Evolutionary conservation across 2,329 filamentous ascomycete species (phyloP), one percentile per base, ranked within the genome.

Genomic region (Colletotrichum tanaceti): DNA sequence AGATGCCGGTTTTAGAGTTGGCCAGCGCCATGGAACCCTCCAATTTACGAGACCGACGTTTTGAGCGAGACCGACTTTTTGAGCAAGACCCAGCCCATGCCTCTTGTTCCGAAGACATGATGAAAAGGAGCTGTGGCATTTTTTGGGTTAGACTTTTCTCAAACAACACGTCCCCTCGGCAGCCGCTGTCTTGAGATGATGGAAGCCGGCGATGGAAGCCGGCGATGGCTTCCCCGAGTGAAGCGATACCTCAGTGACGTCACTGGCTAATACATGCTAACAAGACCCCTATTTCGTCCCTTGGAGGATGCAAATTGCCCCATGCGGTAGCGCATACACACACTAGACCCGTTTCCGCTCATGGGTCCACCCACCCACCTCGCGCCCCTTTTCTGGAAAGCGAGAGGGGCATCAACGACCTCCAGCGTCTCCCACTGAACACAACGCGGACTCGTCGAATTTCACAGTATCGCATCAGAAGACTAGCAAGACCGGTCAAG

Each of bases 361-460:
- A 1, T 3, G 16, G 28, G 10, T 20, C 39, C 59, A 13, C 47
- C 20, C 24, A 4, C 2, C 2, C 24, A 3, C 16, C 7, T 38
- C 39, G 47, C 49, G 44, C 54, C 35, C 59, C 59, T 9, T 16
- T 32, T 41, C 54, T 11, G 59, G 22, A 62, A 62, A 16, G 22
- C 59, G 47, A 54, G 39, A 24, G n/a, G n/a, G n/a, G n/a, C n/a
- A n/a, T n/a, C n/a, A 32, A 32, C 11, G 43, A 13, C 43, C 24
- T 54, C 14, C 38, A 13, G 6, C n/a, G 9, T 39, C 20, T 41
- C 24, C 11, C 14, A 28, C 18, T 13, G 11, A n/a, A 14, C 7
- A 20, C 20, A 10, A 9, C 16, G n/a, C 35, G 11, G 20, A n/a
- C 10, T 35, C 28, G 4, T 53, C 16, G 7, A n/a, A 9, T 18